These are phyloP conservation scores for Monilinia polystroma DNA, from an alignment of 2,329 filamentous ascomycete species.

Conservation along the genomic window DNA sequence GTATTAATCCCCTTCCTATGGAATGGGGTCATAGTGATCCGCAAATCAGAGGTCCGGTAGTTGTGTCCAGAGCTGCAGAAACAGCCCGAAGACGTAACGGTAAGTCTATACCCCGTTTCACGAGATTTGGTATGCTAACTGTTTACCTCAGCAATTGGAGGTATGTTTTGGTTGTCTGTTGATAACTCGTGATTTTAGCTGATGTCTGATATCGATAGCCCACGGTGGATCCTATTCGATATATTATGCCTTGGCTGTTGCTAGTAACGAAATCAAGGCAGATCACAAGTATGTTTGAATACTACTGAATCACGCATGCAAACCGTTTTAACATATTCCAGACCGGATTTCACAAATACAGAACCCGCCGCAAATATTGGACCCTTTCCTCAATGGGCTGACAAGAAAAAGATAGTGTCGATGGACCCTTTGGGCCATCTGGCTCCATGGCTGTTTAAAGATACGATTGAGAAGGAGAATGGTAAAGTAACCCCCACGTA, in stretches of 20 bases:
- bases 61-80: slow-evolving; percentile 73
- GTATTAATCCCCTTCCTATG: slow-evolving; percentile 86
- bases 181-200: slow-evolving; percentile 11
- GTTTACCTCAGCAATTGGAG: slow-evolving; percentile 53
- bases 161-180: slow-evolving; percentile 42
- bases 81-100: slow-evolving; percentile 81
- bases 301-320: neutral
- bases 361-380: slow-evolving; percentile 89
- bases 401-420: slow-evolving; percentile 90
- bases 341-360: slow-evolving; percentile 76
- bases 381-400: slow-evolving; percentile 85
- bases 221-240: slow-evolving; percentile 93
- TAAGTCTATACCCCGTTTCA: slow-evolving; percentile 43
- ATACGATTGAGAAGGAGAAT: slow-evolving; percentile 73
- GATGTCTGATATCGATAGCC: slow-evolving; percentile 45
- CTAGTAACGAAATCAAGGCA: slow-evolving; percentile 80
- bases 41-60: slow-evolving; percentile 75
- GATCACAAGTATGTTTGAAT: slow-evolving; percentile 62
- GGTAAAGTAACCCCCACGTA: slow-evolving; percentile 42
- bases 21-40: slow-evolving; percentile 83
- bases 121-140: slow-evolving; percentile 30
- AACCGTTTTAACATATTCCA: slow-evolving; percentile 21
- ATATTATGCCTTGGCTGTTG: slow-evolving; percentile 90
- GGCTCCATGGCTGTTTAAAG: slow-evolving; percentile 77
- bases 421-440: slow-evolving; percentile 96